Evolutionary conservation across 305 asterid genomes (phyloP).

Genomic region (Fraxinus xanthoxyloides): DNA sequence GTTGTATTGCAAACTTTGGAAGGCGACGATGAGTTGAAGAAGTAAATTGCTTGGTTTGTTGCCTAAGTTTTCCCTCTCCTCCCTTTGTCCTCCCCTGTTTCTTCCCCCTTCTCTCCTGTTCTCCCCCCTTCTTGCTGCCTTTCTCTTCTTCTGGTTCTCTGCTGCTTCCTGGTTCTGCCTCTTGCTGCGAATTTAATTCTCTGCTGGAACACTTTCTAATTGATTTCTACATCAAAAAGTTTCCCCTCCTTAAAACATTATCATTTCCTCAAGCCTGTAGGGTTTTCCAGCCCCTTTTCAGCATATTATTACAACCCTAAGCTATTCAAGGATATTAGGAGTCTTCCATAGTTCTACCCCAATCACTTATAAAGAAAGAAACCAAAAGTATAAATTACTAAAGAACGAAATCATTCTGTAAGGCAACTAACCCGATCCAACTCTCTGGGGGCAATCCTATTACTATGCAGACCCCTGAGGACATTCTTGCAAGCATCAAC

Average conservation of each 20-base stretch:
- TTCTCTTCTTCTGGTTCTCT: not conserved
- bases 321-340: not conserved
- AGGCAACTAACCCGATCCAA: constrained; percentile 84
- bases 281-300: not conserved
- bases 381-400: not conserved
- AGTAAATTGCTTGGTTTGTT: not conserved
- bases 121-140: not conserved
- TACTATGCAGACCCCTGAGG: constrained; percentile 80
- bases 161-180: not conserved
- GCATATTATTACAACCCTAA: not conserved
- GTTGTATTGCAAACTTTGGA: not conserved
- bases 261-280: not conserved
- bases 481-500: constrained; percentile 99
- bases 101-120: too few species aligned
- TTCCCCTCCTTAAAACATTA: not conserved
- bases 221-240: not conserved
- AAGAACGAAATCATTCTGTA: constrained; percentile 3
- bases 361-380: not conserved
- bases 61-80: not conserved
- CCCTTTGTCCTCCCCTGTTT: not conserved
- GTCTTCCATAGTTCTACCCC: not conserved
- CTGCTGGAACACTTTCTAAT: not conserved
- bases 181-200: not conserved
- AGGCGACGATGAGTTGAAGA: not conserved
- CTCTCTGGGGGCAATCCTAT: constrained; percentile 80